Base-by-base conservation (phyloP, 140 eudicot species). In the Bidens hawaiensis region DNA sequence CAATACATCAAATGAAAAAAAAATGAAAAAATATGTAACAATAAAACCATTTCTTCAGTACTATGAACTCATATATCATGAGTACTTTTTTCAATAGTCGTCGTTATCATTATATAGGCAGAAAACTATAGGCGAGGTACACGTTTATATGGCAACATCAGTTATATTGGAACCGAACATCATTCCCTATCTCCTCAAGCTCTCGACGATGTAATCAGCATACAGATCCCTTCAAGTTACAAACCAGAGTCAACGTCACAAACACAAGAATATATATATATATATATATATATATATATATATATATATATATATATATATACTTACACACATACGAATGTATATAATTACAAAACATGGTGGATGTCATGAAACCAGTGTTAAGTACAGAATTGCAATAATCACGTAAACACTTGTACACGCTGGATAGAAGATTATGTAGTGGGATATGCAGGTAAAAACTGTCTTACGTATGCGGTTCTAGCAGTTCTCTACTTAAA, bases 191-290 rank as follows among this genome's bases (percentile, higher is more conserved):
- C 86, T 76, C 91, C 91, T 77, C 71, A 84, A 67, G 80, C 81
- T 81, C 76, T 84, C 91, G 56, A 84, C 91, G 0, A 84, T 80
- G 79, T 80, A 84, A 76, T 80, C 83, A 15, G 91, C 91, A 64
- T 84, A 84, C 66, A 84, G 75, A 72, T 84, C 81, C 86, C 91
- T 84, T 42, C 84, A 77, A 16, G 48, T 58, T 45, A 38, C 18
- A n/a, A 49, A 62, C 64, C 36, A 38, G 0, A 21, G 41, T 41
- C 66, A 53, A 66, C 2, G 47, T 47, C 41, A 74, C 42, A 59
- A 62, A 54, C 50, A 24, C 6, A 11, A 4, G 18, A 51, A 2
- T 24, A 10, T 50, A 3, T n/a, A n/a, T n/a, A n/a, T n/a, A n/a
- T n/a, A n/a, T n/a, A n/a, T n/a, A n/a, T n/a, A n/a, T n/a, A n/a